Conservation (phyloP, 1,284 basidiomycete species). For the Thelephora terrestris region DNA sequence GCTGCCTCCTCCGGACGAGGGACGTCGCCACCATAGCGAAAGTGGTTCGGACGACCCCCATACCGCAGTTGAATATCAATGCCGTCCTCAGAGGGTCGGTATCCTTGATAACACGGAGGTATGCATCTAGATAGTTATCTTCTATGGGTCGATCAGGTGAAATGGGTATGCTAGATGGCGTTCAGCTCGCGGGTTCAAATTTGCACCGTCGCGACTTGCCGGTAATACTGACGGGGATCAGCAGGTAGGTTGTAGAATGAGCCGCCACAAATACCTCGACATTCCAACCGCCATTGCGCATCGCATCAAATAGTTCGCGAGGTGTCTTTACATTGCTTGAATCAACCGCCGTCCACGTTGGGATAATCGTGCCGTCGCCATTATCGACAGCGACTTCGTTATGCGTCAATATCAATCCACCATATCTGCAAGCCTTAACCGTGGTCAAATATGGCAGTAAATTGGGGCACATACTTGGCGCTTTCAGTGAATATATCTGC, state of each 20-base stretch:
- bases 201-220: conserved; percentile 25
- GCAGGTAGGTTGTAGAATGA: not conserved
- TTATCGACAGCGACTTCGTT: conserved; percentile 73
- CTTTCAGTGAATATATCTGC: conserved; percentile 92
- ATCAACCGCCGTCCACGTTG: conserved; percentile 95
- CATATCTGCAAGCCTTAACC: conserved; percentile 49
- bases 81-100: conserved; percentile 77
- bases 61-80: conserved; percentile 94
- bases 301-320: conserved; percentile 76
- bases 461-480: conserved; percentile 36
- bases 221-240: conserved; percentile 42
- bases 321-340: conserved; percentile 78
- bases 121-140: conserved; percentile 92
- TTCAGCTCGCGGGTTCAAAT: not conserved
- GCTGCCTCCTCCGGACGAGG: conserved; percentile 79
- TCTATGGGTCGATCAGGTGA: conserved; percentile 85
- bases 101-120: conserved; percentile 73
- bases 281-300: conserved; percentile 81
- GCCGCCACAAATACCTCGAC: conserved; percentile 56
- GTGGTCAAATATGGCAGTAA: conserved; percentile 2
- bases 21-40: conserved; percentile 96
- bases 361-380: conserved; percentile 75
- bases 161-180: conserved; percentile 71
- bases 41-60: conserved; percentile 93
- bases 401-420: conserved; percentile 89